Evolutionary conservation across 2,329 filamentous ascomycete genomes (phyloP), one percentile per base, ranked within the genome.

Genomic region (Colletotrichum lentis): DNA sequence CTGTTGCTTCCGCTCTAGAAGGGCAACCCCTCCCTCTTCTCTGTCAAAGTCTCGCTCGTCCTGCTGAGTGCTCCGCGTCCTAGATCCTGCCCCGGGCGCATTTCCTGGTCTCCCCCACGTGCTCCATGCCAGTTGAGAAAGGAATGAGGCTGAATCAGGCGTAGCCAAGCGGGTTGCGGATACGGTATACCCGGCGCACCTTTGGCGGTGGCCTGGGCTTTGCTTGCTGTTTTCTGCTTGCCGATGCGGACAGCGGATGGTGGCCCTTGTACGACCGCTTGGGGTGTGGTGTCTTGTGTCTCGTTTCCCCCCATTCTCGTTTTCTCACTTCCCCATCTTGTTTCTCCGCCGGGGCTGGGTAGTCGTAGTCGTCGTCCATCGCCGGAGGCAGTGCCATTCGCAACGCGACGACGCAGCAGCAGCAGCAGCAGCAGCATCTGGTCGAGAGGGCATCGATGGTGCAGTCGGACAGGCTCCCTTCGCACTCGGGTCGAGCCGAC

Each of bases 71-170:
- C 65, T 67, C 61, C 41, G 49, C 64, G 53, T 43, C 46, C 61
- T 60, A 61, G 61, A 68, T 64, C 65, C 61, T 64, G 64, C 65
- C 64, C 65, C 61, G 61, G 61, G 65, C 49, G 65, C 54, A 57
- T 58, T 68, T 64, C 49, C 67, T 69, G 62, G 66, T 54, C 53
- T 44, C 62, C 62, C 59, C 66, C 66, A 69, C 66, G 66, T 67
- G 66, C 66, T 67, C 62, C 66, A 67, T 67, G 66, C 62, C 54
- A 70, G 65, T 68, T 44, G 47, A 44, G 67, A 64, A 68, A 71
- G 73, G 71, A 73, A 74, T 74, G 74, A 76, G 74, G 74, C 74
- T 76, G 73, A 75, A 73, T 74, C 73, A 74, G 70, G 66, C 63
- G 66, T 69, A 67, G 66, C 66, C 66, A 69, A 69, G 67, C 67